Base-by-base conservation (phyloP, 805 yeast genomes). In the Komagataella mondaviorum region DNA sequence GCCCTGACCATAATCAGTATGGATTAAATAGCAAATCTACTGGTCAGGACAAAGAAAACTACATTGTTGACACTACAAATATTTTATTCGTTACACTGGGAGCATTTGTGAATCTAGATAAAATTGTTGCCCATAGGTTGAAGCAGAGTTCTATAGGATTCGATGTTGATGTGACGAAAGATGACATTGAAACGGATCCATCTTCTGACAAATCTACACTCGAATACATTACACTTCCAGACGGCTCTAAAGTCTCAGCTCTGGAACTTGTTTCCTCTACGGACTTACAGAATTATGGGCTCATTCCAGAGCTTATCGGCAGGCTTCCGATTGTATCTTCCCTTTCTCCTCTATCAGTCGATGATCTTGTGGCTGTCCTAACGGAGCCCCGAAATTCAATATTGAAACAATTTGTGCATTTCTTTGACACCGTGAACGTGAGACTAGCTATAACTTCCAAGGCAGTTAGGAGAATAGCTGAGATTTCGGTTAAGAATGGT, bases 261-360 rank as follows among this genome's bases (percentile, higher is more conserved):
- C 59, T 79, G 30, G 74, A 72, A 23, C 54, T 72, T 12, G 72
- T 74, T 0, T 68, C 76, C 0, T 76, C 82, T 2, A 70, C 71
- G 45, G 84, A 80, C 56, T 58, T 80, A 36, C 71, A 72, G 1
- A 56, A 71, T 36, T 80, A 62, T 60, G 85, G 85, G 1, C 55
- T 80, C 60, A 78, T 80, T 36, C 84, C 85, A 0, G 85, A 80
- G 57, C 60, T 80, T 3, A 67, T 79, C 20, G 85, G 85, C 4
- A 66, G 85, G 55, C 76, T 79, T 8, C 84, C 85, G 1, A 66
- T 77, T 2, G 66, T 78, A 3, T 71, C 82, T 0, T 72, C 78
- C 1, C 58, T 79, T 47, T 69, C 71, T 47, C 72, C 78, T 4
- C 61, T 80, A 45, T 63, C 73, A 16, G 68, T 67, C 49, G 59